Percentiles rank a stretch among this genome's conserved stretches.
These are phyloP conservation scores for Gentiana macrophylla DNA, from an alignment of 257 asterid genomes.

Conservation along the genomic window DNA sequence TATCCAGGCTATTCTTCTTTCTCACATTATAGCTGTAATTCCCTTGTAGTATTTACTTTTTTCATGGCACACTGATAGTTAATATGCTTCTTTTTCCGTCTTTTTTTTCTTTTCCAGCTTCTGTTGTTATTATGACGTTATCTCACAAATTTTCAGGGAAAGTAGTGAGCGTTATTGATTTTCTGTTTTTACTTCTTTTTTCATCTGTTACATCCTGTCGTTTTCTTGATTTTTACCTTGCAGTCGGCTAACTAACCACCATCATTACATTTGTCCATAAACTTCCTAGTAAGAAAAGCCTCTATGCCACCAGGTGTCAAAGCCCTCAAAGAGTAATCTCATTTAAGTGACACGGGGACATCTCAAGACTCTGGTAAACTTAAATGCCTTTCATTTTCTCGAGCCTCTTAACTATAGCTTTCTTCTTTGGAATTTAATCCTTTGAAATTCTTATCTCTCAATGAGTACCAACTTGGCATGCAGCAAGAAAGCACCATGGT, in stretches of 20 bases:
- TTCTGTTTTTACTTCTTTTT: background rate
- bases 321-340: conserved; percentile 7
- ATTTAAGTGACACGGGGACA: background rate
- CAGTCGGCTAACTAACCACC: conserved; percentile 9
- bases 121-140: conserved; percentile 1
- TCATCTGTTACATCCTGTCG: conserved; percentile 2
- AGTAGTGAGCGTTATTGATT: background rate
- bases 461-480: conserved; percentile 26
- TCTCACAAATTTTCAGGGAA: background rate
- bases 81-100: background rate
- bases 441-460: conserved; percentile 5
- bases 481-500: conserved; percentile 17
- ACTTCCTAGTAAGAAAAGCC: conserved; percentile 2
- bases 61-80: background rate
- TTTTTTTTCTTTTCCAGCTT: background rate
- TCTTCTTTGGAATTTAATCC: conserved; percentile 15
- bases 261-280: background rate
- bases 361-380: background rate
- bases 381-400: conserved; percentile 8
- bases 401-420: conserved; percentile 10
- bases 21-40: too few species aligned
- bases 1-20: too few species aligned
- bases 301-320: conserved; percentile 10
- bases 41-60: too few species aligned
- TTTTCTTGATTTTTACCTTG: conserved; percentile 7